phyloP scores from a whole-genome alignment of 1,284 basidiomycete species.

The Papiliotrema flavescens region DNA sequence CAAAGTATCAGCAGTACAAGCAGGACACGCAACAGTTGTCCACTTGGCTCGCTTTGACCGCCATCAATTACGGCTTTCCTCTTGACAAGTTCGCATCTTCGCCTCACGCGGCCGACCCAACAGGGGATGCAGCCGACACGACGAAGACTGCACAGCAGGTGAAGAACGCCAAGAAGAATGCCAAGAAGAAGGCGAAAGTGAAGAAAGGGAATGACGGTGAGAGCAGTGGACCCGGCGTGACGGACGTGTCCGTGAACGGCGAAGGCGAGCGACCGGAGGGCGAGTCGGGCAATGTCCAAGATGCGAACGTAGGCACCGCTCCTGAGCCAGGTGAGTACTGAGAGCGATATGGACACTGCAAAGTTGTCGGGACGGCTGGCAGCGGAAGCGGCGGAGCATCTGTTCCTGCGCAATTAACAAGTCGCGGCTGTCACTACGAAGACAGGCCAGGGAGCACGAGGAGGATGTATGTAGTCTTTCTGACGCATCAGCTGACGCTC shows the following conservation, averaged over 20 bases:
- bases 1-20: slow-evolving; percentile 19
- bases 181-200: slow-evolving; percentile 4
- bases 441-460: no score
- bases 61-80: slow-evolving; percentile 12
- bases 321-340: no score
- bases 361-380: not conserved
- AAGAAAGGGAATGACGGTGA: not conserved
- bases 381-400: not conserved
- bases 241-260: not conserved
- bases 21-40: slow-evolving; percentile 9
- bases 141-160: slow-evolving; percentile 3
- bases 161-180: slow-evolving; percentile 10
- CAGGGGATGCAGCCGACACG: not conserved
- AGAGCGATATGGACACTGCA: not conserved
- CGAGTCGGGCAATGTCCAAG: no score
- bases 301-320: no score
- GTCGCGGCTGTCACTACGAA: not conserved
- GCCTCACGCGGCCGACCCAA: not conserved
- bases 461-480: no score
- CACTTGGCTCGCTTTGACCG: slow-evolving; percentile 13
- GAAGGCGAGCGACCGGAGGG: not conserved
- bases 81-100: slow-evolving; percentile 4
- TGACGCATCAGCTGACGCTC: not conserved
- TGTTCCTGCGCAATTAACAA: not conserved
- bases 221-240: not conserved